Conservation (phyloP, 768 basidiomycete species). For the Termitomyces sp. region DNA sequence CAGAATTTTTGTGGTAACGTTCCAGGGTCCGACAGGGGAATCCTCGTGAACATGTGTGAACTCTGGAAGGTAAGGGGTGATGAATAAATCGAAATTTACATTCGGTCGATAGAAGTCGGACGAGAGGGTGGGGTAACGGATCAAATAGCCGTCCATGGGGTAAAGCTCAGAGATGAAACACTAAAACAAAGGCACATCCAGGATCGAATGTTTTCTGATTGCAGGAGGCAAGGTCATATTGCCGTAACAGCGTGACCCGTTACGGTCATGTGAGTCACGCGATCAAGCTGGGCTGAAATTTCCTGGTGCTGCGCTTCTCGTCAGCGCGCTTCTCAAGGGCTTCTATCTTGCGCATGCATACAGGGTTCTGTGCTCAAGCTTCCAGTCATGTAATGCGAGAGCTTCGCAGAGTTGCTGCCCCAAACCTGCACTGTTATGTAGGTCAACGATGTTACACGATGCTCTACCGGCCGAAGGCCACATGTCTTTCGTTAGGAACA, state of each 20-base stretch:
- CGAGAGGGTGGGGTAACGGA: conserved; percentile 8
- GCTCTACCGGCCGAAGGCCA: neutral
- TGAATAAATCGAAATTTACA: conserved; percentile 1
- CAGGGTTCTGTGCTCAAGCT: conserved; percentile 24
- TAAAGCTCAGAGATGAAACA: neutral
- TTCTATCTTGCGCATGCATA: conserved; percentile 38
- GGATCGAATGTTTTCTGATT: conserved; percentile 15
- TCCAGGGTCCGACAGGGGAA: conserved; percentile 26
- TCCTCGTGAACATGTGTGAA: conserved; percentile 1
- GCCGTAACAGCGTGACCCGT: conserved; percentile 11
- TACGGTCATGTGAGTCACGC: conserved; percentile 16
- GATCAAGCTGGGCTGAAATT: conserved; percentile 8
- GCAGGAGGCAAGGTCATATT: conserved; percentile 12
- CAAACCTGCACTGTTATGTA: neutral
- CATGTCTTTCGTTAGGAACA: conserved; percentile 4
- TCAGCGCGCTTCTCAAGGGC: conserved; percentile 16
- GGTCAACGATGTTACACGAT: neutral
- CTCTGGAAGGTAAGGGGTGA: neutral
- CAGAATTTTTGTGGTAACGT: conserved; percentile 34
- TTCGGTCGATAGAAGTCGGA: neutral
- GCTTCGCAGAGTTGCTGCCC: conserved; percentile 12
- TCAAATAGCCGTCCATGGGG: conserved; percentile 7
- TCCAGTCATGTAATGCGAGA: conserved; percentile 36
- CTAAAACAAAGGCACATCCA: conserved; percentile 12
- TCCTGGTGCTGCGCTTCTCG: conserved; percentile 8